A percentile compares a stretch with the other conserved stretches of the same genome.
Evolutionary conservation across 116 monocot genomes (phyloP).

Genomic region (Posidonia oceanica): DNA sequence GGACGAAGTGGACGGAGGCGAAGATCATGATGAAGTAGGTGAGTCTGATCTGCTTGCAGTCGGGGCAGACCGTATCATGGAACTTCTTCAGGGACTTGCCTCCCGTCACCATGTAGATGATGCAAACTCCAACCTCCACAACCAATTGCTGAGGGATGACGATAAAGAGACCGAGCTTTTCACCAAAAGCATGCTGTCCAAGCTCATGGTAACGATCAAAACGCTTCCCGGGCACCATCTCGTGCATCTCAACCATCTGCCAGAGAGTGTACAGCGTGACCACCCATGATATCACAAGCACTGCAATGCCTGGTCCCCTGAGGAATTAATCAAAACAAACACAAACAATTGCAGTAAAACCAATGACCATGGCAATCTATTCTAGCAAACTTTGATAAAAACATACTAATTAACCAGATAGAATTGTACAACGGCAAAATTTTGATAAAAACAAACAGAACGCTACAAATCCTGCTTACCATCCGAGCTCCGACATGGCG

Average conservation of each 20-base stretch:
- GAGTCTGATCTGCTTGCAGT: slow-evolving; percentile 54
- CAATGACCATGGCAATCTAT: slow-evolving; percentile 69
- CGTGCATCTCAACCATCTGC: too few relatives aligned
- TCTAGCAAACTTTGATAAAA: slow-evolving; percentile 13
- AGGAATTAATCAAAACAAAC: slow-evolving; percentile 83
- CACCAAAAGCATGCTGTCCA: too few relatives aligned
- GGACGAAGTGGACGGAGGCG: slow-evolving; percentile 76
- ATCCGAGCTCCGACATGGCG: slow-evolving; percentile 53
- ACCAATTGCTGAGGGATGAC: too few relatives aligned
- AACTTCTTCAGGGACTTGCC: too few relatives aligned
- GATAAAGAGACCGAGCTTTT: too few relatives aligned
- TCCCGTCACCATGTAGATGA: too few relatives aligned
- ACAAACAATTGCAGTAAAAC: slow-evolving; percentile 42
- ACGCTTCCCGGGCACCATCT: too few relatives aligned
- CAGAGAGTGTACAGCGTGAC: too few relatives aligned
- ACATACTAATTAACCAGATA: not conserved
- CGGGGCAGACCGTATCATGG: too few relatives aligned
- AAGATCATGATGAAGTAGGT: slow-evolving; percentile 96
- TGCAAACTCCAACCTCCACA: too few relatives aligned
- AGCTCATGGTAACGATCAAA: too few relatives aligned
- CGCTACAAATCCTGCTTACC: slow-evolving; percentile 8
- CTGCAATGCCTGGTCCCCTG: slow-evolving; percentile 74
- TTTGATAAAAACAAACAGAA: not conserved
- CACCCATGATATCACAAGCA: too few relatives aligned
- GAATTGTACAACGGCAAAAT: not conserved